A percentile compares a stretch with the other conserved stretches of the same genome.
These are phyloP conservation scores for Pestalotiopsis sp. DNA, from an alignment of 2,329 filamentous ascomycete genomes.

Conservation along the genomic window DNA sequence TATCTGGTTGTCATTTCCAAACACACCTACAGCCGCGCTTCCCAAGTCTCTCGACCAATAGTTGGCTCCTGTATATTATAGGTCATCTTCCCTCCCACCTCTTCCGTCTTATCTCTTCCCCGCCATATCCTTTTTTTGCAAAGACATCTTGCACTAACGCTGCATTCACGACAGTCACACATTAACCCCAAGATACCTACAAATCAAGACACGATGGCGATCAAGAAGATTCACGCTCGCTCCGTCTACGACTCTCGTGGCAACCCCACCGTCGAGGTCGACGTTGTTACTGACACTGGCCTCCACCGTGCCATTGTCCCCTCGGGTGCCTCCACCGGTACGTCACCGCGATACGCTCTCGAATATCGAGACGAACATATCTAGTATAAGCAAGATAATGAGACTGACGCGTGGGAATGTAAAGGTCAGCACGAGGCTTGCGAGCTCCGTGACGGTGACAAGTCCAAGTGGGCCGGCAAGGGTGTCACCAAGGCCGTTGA, in stretches of 20 bases:
- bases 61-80: neutral
- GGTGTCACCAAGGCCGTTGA: constrained; percentile 84
- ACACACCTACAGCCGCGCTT: neutral
- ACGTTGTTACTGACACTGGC: constrained; percentile 93
- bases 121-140: neutral
- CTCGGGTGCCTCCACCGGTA: constrained; percentile 93
- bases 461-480: constrained; percentile 84
- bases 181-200: neutral
- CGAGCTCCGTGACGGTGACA: constrained; percentile 89
- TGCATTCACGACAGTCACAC: neutral
- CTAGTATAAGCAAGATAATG: constrained; percentile 13
- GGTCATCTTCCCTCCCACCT: neutral
- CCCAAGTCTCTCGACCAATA: neutral
- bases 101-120: neutral
- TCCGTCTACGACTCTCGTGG: constrained; percentile 98
- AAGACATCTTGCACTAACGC: constrained; percentile 1
- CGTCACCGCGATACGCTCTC: constrained; percentile 30
- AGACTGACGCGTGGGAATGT: constrained; percentile 22
- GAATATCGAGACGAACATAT: constrained; percentile 28
- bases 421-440: constrained; percentile 86
- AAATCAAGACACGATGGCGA: constrained; percentile 69
- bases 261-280: constrained; percentile 99
- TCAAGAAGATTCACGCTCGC: constrained; percentile 88
- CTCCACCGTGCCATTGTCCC: constrained; percentile 97
- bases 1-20: constrained; percentile 1